phyloP scores from a whole-genome alignment of 2,329 filamentous ascomycete genomes.

The Didymella pinodella region DNA sequence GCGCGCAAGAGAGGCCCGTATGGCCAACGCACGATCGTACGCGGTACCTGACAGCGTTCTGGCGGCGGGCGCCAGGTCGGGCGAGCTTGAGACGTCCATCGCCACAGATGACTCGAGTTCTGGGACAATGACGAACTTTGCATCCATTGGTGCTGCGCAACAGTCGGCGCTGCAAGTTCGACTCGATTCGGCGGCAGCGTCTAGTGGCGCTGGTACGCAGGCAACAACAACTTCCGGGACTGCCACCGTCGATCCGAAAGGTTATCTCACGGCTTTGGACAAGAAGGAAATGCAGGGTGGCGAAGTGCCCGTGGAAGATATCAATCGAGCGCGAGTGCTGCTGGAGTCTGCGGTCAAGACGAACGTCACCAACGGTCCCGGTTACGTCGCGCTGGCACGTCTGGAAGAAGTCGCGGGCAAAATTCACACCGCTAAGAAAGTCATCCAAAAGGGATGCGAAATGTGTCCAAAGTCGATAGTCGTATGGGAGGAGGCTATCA shows the following conservation, averaged over 20 bases:
- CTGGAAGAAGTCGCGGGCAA: constrained; percentile 93
- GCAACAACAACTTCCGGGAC: constrained; percentile 72
- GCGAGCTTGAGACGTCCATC: constrained; percentile 88
- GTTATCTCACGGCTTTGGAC: constrained; percentile 90
- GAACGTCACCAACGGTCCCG: constrained; percentile 91
- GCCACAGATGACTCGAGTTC: constrained; percentile 69
- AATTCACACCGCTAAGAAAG: constrained; percentile 84
- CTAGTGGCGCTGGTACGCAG: constrained; percentile 68
- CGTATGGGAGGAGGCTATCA: constrained; percentile 94
- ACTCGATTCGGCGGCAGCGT: constrained; percentile 83
- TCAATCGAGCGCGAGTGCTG: constrained; percentile 89
- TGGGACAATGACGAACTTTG: constrained; percentile 97
- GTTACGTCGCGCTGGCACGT: constrained; percentile 93
- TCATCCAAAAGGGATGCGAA: constrained; percentile 87
- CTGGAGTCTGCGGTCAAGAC: constrained; percentile 98
- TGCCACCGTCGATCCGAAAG: constrained; percentile 90
- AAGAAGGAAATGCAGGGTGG: constrained; percentile 81
- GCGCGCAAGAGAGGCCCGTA: constrained; percentile 81
- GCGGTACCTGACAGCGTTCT: constrained; percentile 96
- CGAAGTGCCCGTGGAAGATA: constrained; percentile 83
- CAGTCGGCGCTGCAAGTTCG: constrained; percentile 96
- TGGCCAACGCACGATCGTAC: constrained; percentile 75
- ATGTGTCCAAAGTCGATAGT: constrained; percentile 94
- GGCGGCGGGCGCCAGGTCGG: constrained; percentile 80
- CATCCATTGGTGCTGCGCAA: constrained; percentile 93